These are phyloP conservation scores for Breviolum minutum DNA, from an alignment of 73 alveolate genomes.

Conservation along the genomic window DNA sequence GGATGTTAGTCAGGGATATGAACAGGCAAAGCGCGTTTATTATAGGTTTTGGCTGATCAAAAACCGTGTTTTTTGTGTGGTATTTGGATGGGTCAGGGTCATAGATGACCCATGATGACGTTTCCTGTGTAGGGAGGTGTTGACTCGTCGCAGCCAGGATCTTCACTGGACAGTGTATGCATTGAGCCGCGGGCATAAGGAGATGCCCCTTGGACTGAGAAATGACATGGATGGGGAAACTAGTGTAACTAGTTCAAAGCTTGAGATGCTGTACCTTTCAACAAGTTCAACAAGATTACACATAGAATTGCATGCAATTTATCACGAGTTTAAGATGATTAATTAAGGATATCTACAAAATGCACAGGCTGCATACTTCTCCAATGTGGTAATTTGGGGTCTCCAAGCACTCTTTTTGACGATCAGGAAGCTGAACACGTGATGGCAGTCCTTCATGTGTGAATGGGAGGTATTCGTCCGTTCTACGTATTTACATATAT, in stretches of 20 bases:
- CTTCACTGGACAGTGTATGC: constrained; percentile 47
- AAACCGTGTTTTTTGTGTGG: too few species aligned
- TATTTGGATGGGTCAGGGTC: too few species aligned
- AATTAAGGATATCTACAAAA: not conserved
- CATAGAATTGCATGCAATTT: not conserved
- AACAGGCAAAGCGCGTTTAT: not conserved
- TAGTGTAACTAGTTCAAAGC: not conserved
- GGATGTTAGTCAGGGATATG: not conserved
- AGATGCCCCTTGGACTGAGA: not conserved
- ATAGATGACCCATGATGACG: too few species aligned
- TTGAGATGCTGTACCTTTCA: not conserved
- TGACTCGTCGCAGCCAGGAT: not conserved
- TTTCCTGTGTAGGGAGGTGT: not conserved
- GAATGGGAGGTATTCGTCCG: not conserved
- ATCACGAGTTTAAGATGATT: not conserved
- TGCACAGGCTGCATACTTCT: not conserved
- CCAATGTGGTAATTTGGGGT: not conserved
- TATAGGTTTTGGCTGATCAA: not conserved
- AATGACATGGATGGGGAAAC: not conserved
- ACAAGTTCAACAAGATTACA: not conserved
- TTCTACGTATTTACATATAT: too few species aligned
- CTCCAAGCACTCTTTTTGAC: not conserved
- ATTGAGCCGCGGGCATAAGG: constrained; percentile 44
- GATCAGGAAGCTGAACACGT: not conserved
- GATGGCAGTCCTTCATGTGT: not conserved